Evolutionary conservation across 75 land plant genomes (phyloP), one percentile per base, ranked within the genome.

Genomic region (Cupressus sempervirens): DNA sequence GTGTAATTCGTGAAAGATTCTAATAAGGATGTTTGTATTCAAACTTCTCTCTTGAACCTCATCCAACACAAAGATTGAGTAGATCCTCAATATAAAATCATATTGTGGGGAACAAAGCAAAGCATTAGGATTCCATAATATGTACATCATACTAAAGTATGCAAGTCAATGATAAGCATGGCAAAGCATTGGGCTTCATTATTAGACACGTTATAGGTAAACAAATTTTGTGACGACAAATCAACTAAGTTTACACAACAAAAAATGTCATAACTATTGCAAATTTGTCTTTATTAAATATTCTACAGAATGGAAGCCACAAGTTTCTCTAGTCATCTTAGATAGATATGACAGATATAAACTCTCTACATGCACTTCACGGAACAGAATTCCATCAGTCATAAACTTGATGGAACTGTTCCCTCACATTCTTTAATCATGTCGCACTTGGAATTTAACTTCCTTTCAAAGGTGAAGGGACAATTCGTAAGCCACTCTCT

Each of bases 1-100:
- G 91, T 80, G 96, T 82, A 4, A 95, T 87, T 83, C 98, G 90
- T 4, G 99, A 96, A 84, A 98, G 94, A 98, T 93, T 58, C 99
- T 98, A 80, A 96, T 92, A 34, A 98, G 96, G 86, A 98, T 96
- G 81, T 98, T 98, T 35, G 99, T 98, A 86, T 96, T 98, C 85
- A 98, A 88, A 85, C 99, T 98, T 89, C 99, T 89, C 76, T 98
- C 99, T 88, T 98, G 99, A 76, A 97, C 99, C 81, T 98, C 99
- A 89, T 98, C 99, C 85, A 98, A 86, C 75, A 98, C 91, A 76
- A 98, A 89, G 18, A 96, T 88, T 18, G 99, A 98, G 85, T 96
- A 98, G 30, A 87, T 93, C 82, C 82, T 92, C 83, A 98, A 90
- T 83, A 93, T 83, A 82, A 98, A 91, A 89, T 98, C 98, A 85